Base-by-base conservation (phyloP, 441 rosid species). In the Gossypium laxum region DNA sequence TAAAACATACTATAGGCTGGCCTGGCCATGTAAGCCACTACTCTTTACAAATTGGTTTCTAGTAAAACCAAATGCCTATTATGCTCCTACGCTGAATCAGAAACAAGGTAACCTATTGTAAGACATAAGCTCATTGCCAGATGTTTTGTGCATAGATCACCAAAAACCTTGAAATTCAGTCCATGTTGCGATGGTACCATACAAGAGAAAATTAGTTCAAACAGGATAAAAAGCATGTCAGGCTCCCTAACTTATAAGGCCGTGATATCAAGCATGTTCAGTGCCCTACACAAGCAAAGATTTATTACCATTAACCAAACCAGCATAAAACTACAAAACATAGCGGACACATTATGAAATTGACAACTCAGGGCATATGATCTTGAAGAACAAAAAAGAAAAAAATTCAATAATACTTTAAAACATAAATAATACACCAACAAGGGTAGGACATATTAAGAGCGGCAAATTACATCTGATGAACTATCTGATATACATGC, bases 401-500 rank as follows among this genome's bases (percentile, higher is more conserved):
- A 41, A 55, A 14, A 22, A 4, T 43, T 6, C 3, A 21, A 41
- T 41, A 41, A 41, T 21, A 56, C 47, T 24, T 58, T 4, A 58
- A 30, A 59, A 30, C 32, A 41, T 56, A 38, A 55, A 14, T 12
- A 38, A 57, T 57, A 8, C 8, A 7, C 14, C 52, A 22, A 22
- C 43, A 57, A 30, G 73, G 32, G 21, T 78, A 63, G 12, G 56
- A 28, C 14, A 58, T 30, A 54, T 57, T 65, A 71, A 69, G 70
- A 17, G 69, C 50, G 24, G 72, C 61, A 78, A 54, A 73, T 81
- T 86, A 93, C 98, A 85, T 85, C 81, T 41, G 89, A 76, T 71
- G 80, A 76, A 81, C 77, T 82, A 72, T 86, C 87, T 28, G 98
- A 86, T 77, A 89, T 70, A 82, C 98, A 92, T 28, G 99, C 99